Conservation (phyloP, 129 eudicot genomes). For the Chrysanthemum lavandulifolium region DNA sequence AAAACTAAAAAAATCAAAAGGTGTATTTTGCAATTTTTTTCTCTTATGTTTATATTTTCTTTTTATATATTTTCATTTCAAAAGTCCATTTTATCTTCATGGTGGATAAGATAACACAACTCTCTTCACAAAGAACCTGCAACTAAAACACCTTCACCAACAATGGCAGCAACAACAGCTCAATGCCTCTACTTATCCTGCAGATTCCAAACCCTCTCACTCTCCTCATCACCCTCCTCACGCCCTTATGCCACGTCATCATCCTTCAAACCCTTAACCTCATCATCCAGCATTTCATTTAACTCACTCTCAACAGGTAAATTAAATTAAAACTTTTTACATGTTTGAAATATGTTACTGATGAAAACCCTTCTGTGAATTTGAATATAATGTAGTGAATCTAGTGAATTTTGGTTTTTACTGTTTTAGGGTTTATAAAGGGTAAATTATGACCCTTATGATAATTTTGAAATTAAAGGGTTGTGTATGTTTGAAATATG, state of each 20-base stretch:
- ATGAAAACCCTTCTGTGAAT: neutral
- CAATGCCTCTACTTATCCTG: conserved; percentile 45
- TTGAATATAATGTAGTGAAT: neutral
- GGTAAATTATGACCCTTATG: too few relatives aligned
- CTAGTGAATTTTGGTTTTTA: too few relatives aligned
- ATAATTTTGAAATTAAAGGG: too few relatives aligned
- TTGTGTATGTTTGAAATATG: neutral
- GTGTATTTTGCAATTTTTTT: too few relatives aligned
- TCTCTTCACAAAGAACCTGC: neutral
- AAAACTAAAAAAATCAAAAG: too few relatives aligned
- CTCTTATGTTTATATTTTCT: too few relatives aligned
- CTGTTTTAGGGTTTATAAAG: too few relatives aligned
- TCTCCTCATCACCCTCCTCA: conserved; percentile 44
- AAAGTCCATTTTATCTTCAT: too few relatives aligned
- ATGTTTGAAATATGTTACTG: neutral
- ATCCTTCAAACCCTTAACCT: conserved; percentile 52
- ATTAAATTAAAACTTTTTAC: neutral
- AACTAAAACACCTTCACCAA: conserved; percentile 5
- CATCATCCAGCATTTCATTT: conserved; percentile 48
- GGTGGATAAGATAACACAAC: too few relatives aligned
- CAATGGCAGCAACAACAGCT: conserved; percentile 41
- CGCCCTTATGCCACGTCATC: conserved; percentile 31
- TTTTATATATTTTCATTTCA: too few relatives aligned
- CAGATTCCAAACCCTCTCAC: conserved; percentile 54
- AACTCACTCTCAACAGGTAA: conserved; percentile 68